These are phyloP conservation scores for Trichoderma sp. DNA, from an alignment of 2,329 filamentous ascomycete species.

Conservation along the genomic window DNA sequence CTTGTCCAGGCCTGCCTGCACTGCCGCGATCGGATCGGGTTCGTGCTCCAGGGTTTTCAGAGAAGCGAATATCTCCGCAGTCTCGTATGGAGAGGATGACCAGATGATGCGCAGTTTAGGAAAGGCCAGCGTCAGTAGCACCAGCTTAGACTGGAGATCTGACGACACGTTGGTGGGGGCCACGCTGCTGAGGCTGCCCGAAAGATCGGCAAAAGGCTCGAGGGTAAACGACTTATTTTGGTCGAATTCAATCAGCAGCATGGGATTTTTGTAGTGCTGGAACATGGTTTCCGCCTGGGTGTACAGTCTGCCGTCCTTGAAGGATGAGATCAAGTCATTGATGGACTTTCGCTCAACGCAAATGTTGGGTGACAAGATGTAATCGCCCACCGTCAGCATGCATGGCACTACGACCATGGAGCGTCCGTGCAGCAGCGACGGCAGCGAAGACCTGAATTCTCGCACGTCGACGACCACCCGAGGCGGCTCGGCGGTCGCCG, in stretches of 20 bases:
- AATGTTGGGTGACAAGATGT: slow-evolving; percentile 87
- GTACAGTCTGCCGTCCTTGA: slow-evolving; percentile 89
- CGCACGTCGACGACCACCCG: slow-evolving; percentile 93
- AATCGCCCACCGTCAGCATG: slow-evolving; percentile 95
- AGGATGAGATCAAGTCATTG: slow-evolving; percentile 86
- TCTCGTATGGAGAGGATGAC: slow-evolving; percentile 92
- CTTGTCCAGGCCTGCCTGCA: slow-evolving; percentile 72
- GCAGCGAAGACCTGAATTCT: slow-evolving; percentile 91
- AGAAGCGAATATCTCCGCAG: slow-evolving; percentile 93
- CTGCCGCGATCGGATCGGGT: slow-evolving; percentile 86
- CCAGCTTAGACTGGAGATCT: slow-evolving; percentile 89
- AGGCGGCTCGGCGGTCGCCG: slow-evolving; percentile 83
- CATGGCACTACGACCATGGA: slow-evolving; percentile 89
- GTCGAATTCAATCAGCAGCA: slow-evolving; percentile 97
- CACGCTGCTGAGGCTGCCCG: slow-evolving; percentile 64
- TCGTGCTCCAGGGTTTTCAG: slow-evolving; percentile 89
- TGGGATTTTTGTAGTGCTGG: slow-evolving; percentile 83
- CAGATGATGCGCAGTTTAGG: slow-evolving; percentile 89
- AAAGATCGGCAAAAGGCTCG: slow-evolving; percentile 73
- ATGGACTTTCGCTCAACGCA: slow-evolving; percentile 95
- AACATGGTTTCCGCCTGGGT: slow-evolving; percentile 94
- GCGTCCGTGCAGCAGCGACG: slow-evolving; percentile 86
- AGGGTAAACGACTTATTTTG: slow-evolving; percentile 97
- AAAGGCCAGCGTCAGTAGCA: slow-evolving; percentile 89
- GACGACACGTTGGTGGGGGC: slow-evolving; percentile 62